Evolutionary conservation across 257 asterid species (phyloP).

Genomic region (Solanum virginianum): DNA sequence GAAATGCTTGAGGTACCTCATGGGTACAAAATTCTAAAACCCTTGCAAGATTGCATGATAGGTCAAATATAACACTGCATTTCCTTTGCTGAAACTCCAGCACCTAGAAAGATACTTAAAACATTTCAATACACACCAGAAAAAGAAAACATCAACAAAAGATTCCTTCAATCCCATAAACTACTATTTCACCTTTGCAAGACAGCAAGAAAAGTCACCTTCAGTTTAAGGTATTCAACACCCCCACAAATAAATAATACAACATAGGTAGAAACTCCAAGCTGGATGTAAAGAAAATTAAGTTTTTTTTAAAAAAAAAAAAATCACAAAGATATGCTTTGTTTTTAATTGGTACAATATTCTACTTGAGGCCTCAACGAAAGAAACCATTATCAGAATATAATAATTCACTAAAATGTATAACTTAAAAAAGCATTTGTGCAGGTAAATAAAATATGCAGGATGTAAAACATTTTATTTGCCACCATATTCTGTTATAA

Average conservation of each 20-base stretch:
- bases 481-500: neutral
- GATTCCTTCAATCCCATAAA: neutral
- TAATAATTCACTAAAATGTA: neutral
- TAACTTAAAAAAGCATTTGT: neutral
- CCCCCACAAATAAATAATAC: neutral
- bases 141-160: neutral
- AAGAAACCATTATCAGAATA: neutral
- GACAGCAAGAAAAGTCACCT: neutral
- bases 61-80: conserved; percentile 81
- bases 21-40: conserved; percentile 77
- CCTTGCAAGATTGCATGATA: conserved; percentile 86
- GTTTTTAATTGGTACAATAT: neutral
- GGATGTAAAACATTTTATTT: neutral
- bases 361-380: neutral
- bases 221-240: neutral
- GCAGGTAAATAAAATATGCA: neutral
- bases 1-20: conserved; percentile 81
- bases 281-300: neutral
- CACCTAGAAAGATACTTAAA: conserved; percentile 29
- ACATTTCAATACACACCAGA: neutral
- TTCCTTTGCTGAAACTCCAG: conserved; percentile 85
- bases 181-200: neutral
- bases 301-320: neutral
- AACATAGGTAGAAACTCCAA: neutral
- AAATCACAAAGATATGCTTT: neutral